Base-by-base conservation (phyloP, 345 rosid species). In the Ceriops zippeliana region DNA sequence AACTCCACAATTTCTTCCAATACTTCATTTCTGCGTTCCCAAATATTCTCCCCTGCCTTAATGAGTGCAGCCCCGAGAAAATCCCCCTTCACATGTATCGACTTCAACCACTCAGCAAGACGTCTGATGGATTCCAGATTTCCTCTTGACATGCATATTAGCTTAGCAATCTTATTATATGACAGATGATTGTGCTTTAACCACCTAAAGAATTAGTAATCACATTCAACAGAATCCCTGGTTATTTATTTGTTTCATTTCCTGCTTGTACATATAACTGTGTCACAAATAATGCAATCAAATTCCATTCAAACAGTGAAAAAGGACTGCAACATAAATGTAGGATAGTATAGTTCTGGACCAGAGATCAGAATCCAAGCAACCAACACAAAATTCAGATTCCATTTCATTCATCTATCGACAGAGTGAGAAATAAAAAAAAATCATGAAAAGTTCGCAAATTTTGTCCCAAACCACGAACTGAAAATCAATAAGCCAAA, bases 121-220 rank as follows among this genome's bases (percentile, higher is more conserved):
- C 63, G 73, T 69, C 85, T 78, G 51, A 91, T 83, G 51, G 86
- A 86, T 52, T 85, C 88, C 19, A 88, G 82, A 63, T 89, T 79
- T 56, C 97, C 97, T 69, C 78, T 81, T 26, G 96, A 81, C 81
- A 83, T 78, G 72, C 84, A 79, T 71, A 93, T 83, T 56, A 89
- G 76, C 86, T 86, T 93, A 20, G 84, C 91, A 74, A 93, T 86
- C 76, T 82, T 90, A 4, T 86, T 86, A 75, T 85, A 93, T 2
- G 98, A 83, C 67, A 89, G 65, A 3, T 70, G 68, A 80, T 88
- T 83, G 80, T 93, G 96, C 75, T 93, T 93, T 92, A 91, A 82
- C 97, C 96, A 93, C 96, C 97, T 91, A 78, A 52, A 75, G 31
- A 58, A 61, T 67, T 70, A 6, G 27, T 31, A 51, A 68, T n/a